Evolutionary conservation across 176 grass and related monocot species (phyloP).

Genomic region (Tillandsia leiboldiana): DNA sequence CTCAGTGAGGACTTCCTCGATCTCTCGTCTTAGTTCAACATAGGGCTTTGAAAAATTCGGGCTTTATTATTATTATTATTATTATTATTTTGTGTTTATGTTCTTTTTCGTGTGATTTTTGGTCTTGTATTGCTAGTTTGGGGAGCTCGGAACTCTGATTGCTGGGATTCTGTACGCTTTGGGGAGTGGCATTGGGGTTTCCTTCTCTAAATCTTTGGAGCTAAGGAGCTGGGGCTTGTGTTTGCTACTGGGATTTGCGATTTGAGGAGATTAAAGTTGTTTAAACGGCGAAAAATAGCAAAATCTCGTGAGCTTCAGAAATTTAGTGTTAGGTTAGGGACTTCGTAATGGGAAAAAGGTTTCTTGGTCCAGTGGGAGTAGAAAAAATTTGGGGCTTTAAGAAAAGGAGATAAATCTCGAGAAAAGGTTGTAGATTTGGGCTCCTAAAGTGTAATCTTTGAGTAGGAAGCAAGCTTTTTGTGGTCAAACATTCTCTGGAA

Average conservation of each 20-base stretch:
- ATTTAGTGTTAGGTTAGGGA: neutral
- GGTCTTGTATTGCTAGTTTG: neutral
- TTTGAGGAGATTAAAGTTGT: neutral
- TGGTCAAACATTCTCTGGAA: neutral
- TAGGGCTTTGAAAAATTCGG: neutral
- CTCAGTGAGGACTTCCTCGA: neutral
- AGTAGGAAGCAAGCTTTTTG: neutral
- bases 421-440: neutral
- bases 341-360: neutral
- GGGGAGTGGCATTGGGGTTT: neutral
- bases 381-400: no score
- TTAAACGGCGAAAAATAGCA: neutral
- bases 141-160: neutral
- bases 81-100: neutral
- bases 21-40: neutral
- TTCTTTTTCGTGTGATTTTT: neutral
- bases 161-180: neutral
- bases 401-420: neutral
- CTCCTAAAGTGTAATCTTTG: neutral
- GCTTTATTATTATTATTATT: neutral
- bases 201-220: neutral
- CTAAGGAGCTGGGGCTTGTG: neutral
- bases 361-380: no score
- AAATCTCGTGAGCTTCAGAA: neutral
- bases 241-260: neutral